A percentile compares a stretch with the other conserved stretches of the same genome.
Evolutionary conservation across 768 basidiomycete genomes (phyloP).

Genomic region (Tylopilus sp.): DNA sequence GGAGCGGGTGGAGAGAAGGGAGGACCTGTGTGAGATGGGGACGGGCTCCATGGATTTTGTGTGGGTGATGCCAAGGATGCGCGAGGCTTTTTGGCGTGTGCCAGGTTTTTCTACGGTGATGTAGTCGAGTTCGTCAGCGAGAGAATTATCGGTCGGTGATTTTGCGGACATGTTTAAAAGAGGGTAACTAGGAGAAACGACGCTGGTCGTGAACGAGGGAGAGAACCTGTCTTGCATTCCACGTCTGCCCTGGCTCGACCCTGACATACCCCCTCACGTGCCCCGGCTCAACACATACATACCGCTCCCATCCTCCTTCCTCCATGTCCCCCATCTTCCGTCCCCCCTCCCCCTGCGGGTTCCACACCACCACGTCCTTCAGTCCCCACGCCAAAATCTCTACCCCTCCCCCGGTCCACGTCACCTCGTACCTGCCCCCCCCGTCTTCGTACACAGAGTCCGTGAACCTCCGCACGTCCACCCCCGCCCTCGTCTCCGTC

Average conservation of each 20-base stretch:
- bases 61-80: slow-evolving; percentile 73
- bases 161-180: too few species aligned
- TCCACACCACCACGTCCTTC: slow-evolving; percentile 92
- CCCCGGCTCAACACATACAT: slow-evolving; percentile 91
- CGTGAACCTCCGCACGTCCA: slow-evolving; percentile 65
- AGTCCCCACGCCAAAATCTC: slow-evolving; percentile 51
- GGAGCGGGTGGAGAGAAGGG: slow-evolving; percentile 67
- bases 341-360: slow-evolving; percentile 72
- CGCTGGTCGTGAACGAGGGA: slow-evolving; percentile 35
- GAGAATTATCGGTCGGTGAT: slow-evolving; percentile 41
- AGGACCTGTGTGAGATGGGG: slow-evolving; percentile 70
- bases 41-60: slow-evolving; percentile 82
- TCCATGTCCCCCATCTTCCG: slow-evolving; percentile 88
- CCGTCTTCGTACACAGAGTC: slow-evolving; percentile 78
- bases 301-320: slow-evolving; percentile 79
- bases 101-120: slow-evolving; percentile 47
- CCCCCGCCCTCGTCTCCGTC: slow-evolving; percentile 55
- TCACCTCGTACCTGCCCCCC: slow-evolving; percentile 50
- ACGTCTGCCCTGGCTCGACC: slow-evolving; percentile 61
- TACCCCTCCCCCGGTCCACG: slow-evolving; percentile 57
- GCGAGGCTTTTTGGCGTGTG: slow-evolving; percentile 61
- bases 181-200: background rate
- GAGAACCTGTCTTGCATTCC: slow-evolving; percentile 75
- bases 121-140: slow-evolving; percentile 74
- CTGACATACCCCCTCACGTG: slow-evolving; percentile 69